phyloP scores from a whole-genome alignment of 306 rosid species.

The Glycyrrhiza uralensis region DNA sequence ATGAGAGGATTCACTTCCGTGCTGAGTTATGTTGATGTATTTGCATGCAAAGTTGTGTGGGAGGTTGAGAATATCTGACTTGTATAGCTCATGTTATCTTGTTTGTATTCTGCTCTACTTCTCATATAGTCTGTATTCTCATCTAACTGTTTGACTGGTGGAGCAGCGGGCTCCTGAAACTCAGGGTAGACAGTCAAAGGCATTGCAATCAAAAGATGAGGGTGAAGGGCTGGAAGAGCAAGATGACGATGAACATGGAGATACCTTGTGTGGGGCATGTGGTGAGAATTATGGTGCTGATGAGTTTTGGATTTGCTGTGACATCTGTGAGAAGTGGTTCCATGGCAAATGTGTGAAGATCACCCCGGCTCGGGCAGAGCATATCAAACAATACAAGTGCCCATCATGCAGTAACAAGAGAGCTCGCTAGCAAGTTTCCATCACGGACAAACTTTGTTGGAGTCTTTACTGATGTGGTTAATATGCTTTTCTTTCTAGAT shows the following conservation, averaged over 20 bases:
- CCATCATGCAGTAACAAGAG: slow-evolving; percentile 94
- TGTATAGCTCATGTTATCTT: neutral
- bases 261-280: slow-evolving; percentile 78
- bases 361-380: slow-evolving; percentile 84
- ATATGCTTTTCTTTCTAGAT: slow-evolving; percentile 27
- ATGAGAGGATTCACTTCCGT: neutral
- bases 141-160: slow-evolving; percentile 24
- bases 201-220: slow-evolving; percentile 50
- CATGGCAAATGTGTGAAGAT: slow-evolving; percentile 92
- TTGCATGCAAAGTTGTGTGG: neutral
- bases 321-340: slow-evolving; percentile 87
- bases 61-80: neutral
- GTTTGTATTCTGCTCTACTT: slow-evolving; percentile 5
- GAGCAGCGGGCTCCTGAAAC: slow-evolving; percentile 54
- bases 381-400: slow-evolving; percentile 91
- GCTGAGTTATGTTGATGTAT: neutral
- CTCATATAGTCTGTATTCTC: neutral
- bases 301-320: slow-evolving; percentile 94
- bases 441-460: slow-evolving; percentile 21
- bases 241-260: slow-evolving; percentile 83
- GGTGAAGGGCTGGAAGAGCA: slow-evolving; percentile 58
- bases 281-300: slow-evolving; percentile 71
- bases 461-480: slow-evolving; percentile 29
- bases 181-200: slow-evolving; percentile 47
- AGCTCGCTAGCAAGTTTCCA: slow-evolving; percentile 42